These are phyloP conservation scores for Akanthomyces dipterigenus DNA, from an alignment of 2,329 filamentous ascomycete genomes.

Conservation along the genomic window DNA sequence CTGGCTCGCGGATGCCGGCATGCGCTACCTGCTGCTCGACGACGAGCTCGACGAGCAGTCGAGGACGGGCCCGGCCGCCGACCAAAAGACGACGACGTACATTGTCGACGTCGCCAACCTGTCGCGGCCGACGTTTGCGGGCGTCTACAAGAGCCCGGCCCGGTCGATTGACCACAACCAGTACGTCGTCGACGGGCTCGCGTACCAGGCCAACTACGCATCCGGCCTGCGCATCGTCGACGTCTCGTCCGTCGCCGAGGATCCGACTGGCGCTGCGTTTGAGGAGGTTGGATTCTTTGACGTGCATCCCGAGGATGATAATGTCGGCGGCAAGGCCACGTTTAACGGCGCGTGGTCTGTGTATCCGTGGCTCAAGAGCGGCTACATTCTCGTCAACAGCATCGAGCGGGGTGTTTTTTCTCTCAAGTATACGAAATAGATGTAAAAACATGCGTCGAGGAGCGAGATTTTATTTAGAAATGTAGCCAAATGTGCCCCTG, in stretches of 20 bases:
- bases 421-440: constrained; percentile 28
- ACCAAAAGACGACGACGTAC: constrained; percentile 42
- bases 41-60: constrained; percentile 47
- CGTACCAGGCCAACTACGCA: constrained; percentile 45
- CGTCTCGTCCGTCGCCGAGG: constrained; percentile 27
- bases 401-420: constrained; percentile 45
- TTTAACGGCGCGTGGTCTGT: constrained; percentile 42
- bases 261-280: constrained; percentile 39
- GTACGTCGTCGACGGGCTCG: constrained; percentile 37
- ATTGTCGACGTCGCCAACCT: constrained; percentile 43
- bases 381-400: constrained; percentile 44
- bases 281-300: constrained; percentile 44
- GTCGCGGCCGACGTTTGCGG: constrained; percentile 35
- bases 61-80: constrained; percentile 30
- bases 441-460: neutral
- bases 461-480: neutral
- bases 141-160: constrained; percentile 33
- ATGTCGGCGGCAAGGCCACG: constrained; percentile 28
- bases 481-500: too few relatives aligned
- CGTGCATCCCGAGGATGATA: constrained; percentile 44
- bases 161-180: constrained; percentile 43
- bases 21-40: constrained; percentile 43
- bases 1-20: constrained; percentile 41
- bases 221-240: constrained; percentile 39
- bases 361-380: constrained; percentile 42